These are phyloP conservation scores for Alternaria ventricosa DNA, from an alignment of 2,329 filamentous ascomycete genomes.

Conservation along the genomic window DNA sequence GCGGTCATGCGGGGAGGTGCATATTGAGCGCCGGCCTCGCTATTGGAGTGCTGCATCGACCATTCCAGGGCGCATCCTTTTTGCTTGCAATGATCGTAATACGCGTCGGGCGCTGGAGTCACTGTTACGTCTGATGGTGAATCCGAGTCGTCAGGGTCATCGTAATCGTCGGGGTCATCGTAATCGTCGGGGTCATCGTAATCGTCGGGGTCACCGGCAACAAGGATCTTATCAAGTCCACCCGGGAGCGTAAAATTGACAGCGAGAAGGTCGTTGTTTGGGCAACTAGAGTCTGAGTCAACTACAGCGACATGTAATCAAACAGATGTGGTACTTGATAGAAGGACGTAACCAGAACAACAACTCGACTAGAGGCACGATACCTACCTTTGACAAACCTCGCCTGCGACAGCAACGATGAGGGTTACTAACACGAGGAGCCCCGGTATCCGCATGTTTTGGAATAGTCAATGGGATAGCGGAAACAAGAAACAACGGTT, in stretches of 20 bases:
- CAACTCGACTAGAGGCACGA: background rate
- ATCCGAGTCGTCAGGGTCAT: background rate
- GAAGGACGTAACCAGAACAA: background rate
- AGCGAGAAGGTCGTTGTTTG: background rate
- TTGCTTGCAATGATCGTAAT: slow-evolving; percentile 12
- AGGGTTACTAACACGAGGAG: background rate
- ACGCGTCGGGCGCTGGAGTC: slow-evolving; percentile 10
- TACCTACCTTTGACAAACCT: background rate
- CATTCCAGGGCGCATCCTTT: slow-evolving; percentile 22
- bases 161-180: background rate
- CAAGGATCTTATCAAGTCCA: background rate
- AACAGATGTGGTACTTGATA: background rate
- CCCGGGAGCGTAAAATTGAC: background rate
- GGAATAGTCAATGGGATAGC: background rate
- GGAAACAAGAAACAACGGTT: background rate
- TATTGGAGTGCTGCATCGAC: slow-evolving; percentile 18
- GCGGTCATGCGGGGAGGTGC: slow-evolving; percentile 11
- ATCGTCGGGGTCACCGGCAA: background rate
- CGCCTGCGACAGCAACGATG: background rate
- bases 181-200: background rate
- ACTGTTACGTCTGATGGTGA: background rate
- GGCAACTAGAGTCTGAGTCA: background rate
- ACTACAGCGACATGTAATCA: background rate
- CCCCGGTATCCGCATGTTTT: background rate
- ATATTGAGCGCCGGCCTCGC: slow-evolving; percentile 12